Evolutionary conservation across 331 rosid genomes (phyloP), one percentile per base, ranked within the genome.

Genomic region (Dryas integrifolia): DNA sequence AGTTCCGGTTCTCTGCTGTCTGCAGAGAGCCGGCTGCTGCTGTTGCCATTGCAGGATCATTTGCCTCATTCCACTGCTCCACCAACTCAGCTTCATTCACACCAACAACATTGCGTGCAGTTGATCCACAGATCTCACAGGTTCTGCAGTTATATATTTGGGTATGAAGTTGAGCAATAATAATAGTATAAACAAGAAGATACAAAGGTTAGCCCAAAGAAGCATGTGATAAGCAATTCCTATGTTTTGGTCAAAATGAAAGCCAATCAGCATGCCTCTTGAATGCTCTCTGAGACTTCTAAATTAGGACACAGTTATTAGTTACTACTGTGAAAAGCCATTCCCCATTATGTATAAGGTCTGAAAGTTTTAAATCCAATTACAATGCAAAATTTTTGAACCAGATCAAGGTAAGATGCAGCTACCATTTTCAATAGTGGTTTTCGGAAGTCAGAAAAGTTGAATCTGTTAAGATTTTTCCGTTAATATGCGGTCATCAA

Each of bases 121-220:
- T 65, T 41, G 89, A 82, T 63, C 89, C 82, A 62, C 89, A 85
- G 70, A 85, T 85, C 76, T 85, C 89, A 45, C 89, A 85, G 70
- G 84, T 85, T 69, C 89, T 85, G 83, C 48, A 75, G 9, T n/a
- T 11, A 26, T 7, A 47, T 46, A 30, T 40, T 15, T 40, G 14
- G 26, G 26, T 5, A 67, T 39, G 16, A 51, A 45, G 70, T 45
- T 67, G 45, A 58, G 48, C 52, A 52, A 7, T 0, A 49, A 15
- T 15, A 1, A 13, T 11, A 30, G 35, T 30, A 58, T 10, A 56
- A 43, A 41, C 65, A 74, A 49, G 30, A 38, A 6, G n/a, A 61
- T 12, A 26, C 40, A 10, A 50, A 52, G 26, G 62, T 38, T 11
- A 53, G 13, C 53, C 35, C 26, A 74, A 66, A 15, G 45, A 53